Evolutionary conservation across 2,329 filamentous ascomycete species (phyloP).

Genomic region (Colletotrichum liaoningense): DNA sequence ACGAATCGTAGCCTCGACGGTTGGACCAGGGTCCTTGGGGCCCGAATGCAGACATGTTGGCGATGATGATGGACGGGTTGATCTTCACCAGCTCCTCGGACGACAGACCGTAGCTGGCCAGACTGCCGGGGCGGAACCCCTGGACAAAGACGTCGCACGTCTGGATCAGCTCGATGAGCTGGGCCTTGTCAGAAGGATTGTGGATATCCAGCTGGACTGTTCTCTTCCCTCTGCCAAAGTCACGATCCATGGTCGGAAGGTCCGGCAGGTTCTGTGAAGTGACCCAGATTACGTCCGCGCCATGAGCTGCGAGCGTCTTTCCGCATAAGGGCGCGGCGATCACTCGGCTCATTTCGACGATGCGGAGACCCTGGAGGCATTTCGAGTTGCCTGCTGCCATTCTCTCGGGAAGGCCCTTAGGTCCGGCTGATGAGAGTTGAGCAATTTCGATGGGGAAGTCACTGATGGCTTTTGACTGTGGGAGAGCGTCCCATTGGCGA

Average conservation of each 20-base stretch:
- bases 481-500: conserved; percentile 61
- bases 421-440: conserved; percentile 41
- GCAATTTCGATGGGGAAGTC: conserved; percentile 59
- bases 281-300: conserved; percentile 48
- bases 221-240: conserved; percentile 49
- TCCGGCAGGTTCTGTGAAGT: conserved; percentile 46
- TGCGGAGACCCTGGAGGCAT: conserved; percentile 41
- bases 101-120: conserved; percentile 54
- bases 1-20: conserved; percentile 34
- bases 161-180: conserved; percentile 45
- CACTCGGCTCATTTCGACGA: conserved; percentile 49
- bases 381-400: conserved; percentile 52
- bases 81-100: conserved; percentile 48
- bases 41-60: conserved; percentile 65
- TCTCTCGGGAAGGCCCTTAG: conserved; percentile 38
- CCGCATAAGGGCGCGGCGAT: conserved; percentile 49
- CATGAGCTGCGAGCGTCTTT: conserved; percentile 45
- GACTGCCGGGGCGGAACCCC: conserved; percentile 58
- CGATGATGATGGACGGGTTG: conserved; percentile 59
- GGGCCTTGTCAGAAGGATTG: conserved; percentile 37
- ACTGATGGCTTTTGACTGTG: conserved; percentile 56
- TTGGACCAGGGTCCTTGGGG: conserved; percentile 52
- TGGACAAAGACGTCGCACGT: conserved; percentile 56
- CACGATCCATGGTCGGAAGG: conserved; percentile 44
- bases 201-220: conserved; percentile 45